Evolutionary conservation across 192 early-diverging fungal genomes (phyloP).

Genomic region (Linnemannia elongata): DNA sequence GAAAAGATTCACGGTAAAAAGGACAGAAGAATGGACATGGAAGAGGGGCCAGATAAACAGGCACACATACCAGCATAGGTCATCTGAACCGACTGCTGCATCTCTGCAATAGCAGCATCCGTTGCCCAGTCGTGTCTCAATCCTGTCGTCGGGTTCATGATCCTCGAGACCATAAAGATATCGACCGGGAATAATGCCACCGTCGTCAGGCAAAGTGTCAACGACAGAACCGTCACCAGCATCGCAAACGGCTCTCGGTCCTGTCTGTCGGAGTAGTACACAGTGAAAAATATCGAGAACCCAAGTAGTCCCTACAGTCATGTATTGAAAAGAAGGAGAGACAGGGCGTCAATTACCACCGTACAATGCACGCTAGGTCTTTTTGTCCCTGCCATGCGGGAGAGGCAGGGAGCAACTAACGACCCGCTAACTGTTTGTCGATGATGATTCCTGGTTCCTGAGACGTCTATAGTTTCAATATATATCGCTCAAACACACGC

Average conservation of each 20-base stretch:
- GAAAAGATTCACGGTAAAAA: neutral
- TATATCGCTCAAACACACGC: neutral
- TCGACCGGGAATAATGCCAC: constrained; percentile 68
- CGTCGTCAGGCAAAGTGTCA: constrained; percentile 62
- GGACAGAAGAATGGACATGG: neutral
- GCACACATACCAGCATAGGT: constrained; percentile 63
- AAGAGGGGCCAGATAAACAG: neutral
- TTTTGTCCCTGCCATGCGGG: neutral
- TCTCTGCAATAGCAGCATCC: constrained; percentile 53
- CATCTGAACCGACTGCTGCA: constrained; percentile 52
- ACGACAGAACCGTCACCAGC: constrained; percentile 59
- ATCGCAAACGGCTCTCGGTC: constrained; percentile 68
- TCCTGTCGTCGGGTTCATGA: constrained; percentile 64
- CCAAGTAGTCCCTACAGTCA: constrained; percentile 47
- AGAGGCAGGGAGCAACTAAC: neutral
- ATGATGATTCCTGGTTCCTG: neutral
- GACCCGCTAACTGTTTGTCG: neutral
- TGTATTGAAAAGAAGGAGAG: neutral
- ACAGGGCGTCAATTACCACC: no score
- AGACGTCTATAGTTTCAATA: neutral
- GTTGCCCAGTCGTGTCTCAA: constrained; percentile 71
- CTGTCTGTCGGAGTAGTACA: constrained; percentile 65
- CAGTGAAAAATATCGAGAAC: constrained; percentile 62
- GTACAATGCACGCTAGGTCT: neutral
- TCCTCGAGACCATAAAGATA: constrained; percentile 69